Evolutionary conservation across 73 alveolate genomes (phyloP), one percentile per base, ranked within the genome.

Genomic region (Durusdinium trenchii): DNA sequence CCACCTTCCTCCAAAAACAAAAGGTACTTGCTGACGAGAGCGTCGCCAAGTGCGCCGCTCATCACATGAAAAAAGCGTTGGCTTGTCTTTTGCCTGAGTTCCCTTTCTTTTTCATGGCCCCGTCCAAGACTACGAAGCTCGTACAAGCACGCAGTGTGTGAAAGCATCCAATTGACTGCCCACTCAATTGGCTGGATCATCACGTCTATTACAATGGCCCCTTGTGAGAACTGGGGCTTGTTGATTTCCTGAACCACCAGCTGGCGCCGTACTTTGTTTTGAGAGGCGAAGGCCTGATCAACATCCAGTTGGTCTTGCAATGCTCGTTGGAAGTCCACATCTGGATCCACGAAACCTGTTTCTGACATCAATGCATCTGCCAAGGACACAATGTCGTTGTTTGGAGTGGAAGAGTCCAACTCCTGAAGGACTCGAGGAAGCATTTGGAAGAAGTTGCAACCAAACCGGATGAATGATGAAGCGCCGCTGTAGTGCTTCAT

Each of bases 401-500:
- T 3, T 2, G 87, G 87, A 14, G 51, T 60, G 9, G 48, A 35
- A 38, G 61, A 3, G 45, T 82, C 51, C 76, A 85, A 35, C 30
- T 52, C 79, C 69, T 85, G 78, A 3, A 85, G 57, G 40, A 60
- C 79, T 30, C 79, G 94, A 0, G 94, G 94, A 35, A 85, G 32
- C 78, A 85, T 14, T 3, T 32, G 6, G 57, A 20, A 50, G 40
- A 85, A 52, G 3, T 18, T 9, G 40, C 94, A 85, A 5, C 94
- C 94, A 32, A 85, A 12, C 42, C 38, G 51, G 60, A 52, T 35
- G 54, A n/a, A 85, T 16, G 75, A 45, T 7, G 94, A 85, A 4
- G 94, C 94, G 0, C 79, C 79, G 42, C 94, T 79, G 38, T n/a
- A 85, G 57, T 52, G 79, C 40, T 85, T 85, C 94, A 85, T 85